These are phyloP conservation scores for Penicillium pancosmium DNA, from an alignment of 495 filamentous ascomycete species.

Conservation along the genomic window DNA sequence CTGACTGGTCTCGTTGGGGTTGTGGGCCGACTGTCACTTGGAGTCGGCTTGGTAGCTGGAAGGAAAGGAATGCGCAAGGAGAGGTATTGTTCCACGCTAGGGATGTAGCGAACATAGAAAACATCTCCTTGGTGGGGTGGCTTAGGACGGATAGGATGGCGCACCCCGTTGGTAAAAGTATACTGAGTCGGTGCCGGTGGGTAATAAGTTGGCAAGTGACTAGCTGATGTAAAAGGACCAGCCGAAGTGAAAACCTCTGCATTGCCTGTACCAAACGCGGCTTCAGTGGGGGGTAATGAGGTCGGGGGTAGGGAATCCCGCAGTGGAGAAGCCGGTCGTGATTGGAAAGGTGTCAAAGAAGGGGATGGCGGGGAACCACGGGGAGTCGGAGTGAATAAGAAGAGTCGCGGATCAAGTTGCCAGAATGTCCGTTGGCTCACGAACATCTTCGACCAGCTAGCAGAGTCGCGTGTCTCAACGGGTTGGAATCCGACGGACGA, in stretches of 20 bases:
- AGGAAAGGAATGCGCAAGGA: slow-evolving; percentile 78
- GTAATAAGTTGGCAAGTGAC: slow-evolving; percentile 87
- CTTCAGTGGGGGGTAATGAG: slow-evolving; percentile 23
- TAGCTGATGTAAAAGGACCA: slow-evolving; percentile 74
- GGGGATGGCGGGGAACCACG: slow-evolving; percentile 43
- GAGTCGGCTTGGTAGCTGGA: slow-evolving; percentile 24
- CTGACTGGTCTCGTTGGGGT: slow-evolving; percentile 30
- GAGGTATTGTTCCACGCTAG: slow-evolving; percentile 79
- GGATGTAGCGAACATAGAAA: slow-evolving; percentile 87
- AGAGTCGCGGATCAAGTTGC: slow-evolving; percentile 85
- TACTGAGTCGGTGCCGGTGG: slow-evolving; percentile 83
- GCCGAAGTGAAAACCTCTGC: slow-evolving; percentile 67
- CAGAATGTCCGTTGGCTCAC: slow-evolving; percentile 81
- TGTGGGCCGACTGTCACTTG: slow-evolving; percentile 15
- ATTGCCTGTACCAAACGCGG: slow-evolving; percentile 30
- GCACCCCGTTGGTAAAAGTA: slow-evolving; percentile 72
- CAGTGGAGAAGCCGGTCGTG: slow-evolving; percentile 63
- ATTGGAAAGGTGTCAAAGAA: slow-evolving; percentile 55
- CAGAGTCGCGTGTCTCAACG: slow-evolving; percentile 58
- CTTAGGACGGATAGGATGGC: slow-evolving; percentile 87
- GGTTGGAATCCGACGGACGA: slow-evolving; percentile 69
- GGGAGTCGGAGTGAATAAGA: slow-evolving; percentile 84
- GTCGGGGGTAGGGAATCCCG: slow-evolving; percentile 40
- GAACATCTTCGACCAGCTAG: slow-evolving; percentile 80
- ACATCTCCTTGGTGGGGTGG: slow-evolving; percentile 85